Base-by-base conservation (phyloP, 305 asterid species). In the Rubia occidens region DNA sequence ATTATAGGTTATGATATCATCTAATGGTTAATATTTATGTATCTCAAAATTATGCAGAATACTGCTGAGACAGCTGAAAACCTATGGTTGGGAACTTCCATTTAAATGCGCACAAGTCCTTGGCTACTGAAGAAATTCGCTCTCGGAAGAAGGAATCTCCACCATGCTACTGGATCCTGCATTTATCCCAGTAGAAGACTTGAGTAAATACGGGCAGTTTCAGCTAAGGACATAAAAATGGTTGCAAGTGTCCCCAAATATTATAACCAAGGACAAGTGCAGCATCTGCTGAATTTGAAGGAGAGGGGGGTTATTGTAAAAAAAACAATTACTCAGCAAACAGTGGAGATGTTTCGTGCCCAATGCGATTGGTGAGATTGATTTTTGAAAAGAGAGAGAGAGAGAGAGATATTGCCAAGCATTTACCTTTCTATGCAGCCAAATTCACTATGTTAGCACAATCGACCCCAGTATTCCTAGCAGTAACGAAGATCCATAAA, bases 361-460 rank as follows among this genome's bases (percentile, higher is more conserved):
- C 4, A 47, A 47, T 17, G 40, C 24, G 64, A 29, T 24, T 11
- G 64, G 64, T 11, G 37, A 59, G 17, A 24, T 10, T 24, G 20
- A 9, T 0, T 53, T 17, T 51, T 15, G 5, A 17, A n/a, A 53
- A 20, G n/a, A n/a, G n/a, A n/a, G n/a, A 1, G 58, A n/a, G 8
- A 53, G 35, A 56, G 21, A 8, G 14, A 11, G 26, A 76, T 3
- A 37, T n/a, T 55, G 32, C 70, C 72, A 66, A 18, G 71, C 29
- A 42, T 20, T 78, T 73, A 93, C 97, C 96, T 87, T 80, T 79
- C 84, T 89, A 61, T 85, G 86, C 69, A 94, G 89, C 96, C 97
- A 89, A 80, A 26, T 26, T 26, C 29, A 26, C 1, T 26, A 26
- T 26, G 29, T 26, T 26, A 26, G 29, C 29, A 26, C 29, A 26